Evolutionary conservation across 2,329 filamentous ascomycete species (phyloP), one percentile per base, ranked within the genome.

Genomic region (Cladorrhinum sp.): DNA sequence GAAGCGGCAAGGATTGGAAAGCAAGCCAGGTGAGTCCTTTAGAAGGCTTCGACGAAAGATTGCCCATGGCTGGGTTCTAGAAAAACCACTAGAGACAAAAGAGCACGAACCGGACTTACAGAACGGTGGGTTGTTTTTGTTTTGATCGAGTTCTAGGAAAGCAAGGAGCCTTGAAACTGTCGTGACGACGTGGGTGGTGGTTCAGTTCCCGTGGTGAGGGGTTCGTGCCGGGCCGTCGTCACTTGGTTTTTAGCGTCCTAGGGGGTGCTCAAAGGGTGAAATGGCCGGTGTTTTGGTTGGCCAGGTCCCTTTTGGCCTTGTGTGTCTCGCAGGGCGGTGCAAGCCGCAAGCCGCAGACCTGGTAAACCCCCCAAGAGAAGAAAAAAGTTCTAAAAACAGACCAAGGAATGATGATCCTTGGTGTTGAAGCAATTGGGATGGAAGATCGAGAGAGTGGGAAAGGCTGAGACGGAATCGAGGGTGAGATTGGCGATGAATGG

Each of bases 1-100:
- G 61, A 59, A 62, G 61, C 53, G 63, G 62, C 61, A 64, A 66
- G 63, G 65, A 62, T 62, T 63, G 51, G 50, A 41, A 41, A 65
- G 62, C 61, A 41, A 65, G 62, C 61, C 58, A 68, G 66, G 63
- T 66, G 66, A 66, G 62, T 54, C 56, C 58, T 67, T 68, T 64
- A 27, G 67, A 66, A 65, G 18, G 41, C 48, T 60, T 67, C 64
- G 65, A 65, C 65, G 64, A 62, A 51, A 25, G 52, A 24, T 36
- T 18, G 38, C 20, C 16, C 23, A 49, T 52, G 50, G 41, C 16
- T 22, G 41, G 16, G 3, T 45, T 45, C 18, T 22, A 18, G 18
- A 22, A 45, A 41, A 45, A 45, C 20, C 41, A 45, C 41, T 18
- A 25, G 25, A 41, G 52, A 56, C 23, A 25, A 48, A 29, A 41